A percentile compares a stretch with the other conserved stretches of the same genome.
phyloP scores from a whole-genome alignment of 164 flowering plant species.

The Annona cherimola region DNA sequence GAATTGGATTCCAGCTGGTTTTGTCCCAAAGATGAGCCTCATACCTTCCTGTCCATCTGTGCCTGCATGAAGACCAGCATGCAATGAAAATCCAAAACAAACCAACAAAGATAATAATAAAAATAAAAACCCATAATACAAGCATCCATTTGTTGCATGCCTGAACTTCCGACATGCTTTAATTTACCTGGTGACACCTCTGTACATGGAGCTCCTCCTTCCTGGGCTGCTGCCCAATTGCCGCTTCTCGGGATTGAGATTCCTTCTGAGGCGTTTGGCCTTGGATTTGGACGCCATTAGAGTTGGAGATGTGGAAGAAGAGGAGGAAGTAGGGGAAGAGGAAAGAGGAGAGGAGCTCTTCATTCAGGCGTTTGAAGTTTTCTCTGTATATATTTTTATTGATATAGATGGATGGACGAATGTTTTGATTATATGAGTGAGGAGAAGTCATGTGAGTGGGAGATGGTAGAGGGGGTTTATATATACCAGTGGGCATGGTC shows the following conservation, averaged over 20 bases:
- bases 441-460: background rate
- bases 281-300: background rate
- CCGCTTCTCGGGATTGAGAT: slow-evolving; percentile 9
- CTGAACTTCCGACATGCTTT: background rate
- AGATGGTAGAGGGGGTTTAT: background rate
- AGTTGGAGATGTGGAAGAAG: slow-evolving; percentile 7
- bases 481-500: background rate
- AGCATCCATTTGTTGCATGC: background rate
- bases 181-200: slow-evolving; percentile 37
- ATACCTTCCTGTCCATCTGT: slow-evolving; percentile 91
- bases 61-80: slow-evolving; percentile 44
- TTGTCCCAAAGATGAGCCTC: slow-evolving; percentile 99
- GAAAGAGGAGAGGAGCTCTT: slow-evolving; percentile 16
- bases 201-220: slow-evolving; percentile 73
- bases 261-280: slow-evolving; percentile 1
- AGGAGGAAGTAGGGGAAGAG: slow-evolving; percentile 24
- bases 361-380: background rate
- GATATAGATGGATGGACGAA: background rate
- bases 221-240: slow-evolving; percentile 6
- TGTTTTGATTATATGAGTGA: background rate
- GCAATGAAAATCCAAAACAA: slow-evolving; percentile 18
- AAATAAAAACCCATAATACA: background rate
- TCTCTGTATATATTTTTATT: background rate
- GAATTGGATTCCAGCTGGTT: slow-evolving; percentile 62
- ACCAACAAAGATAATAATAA: background rate